Evolutionary conservation across 768 basidiomycete genomes (phyloP).

Genomic region (Tylopilus sp.): DNA sequence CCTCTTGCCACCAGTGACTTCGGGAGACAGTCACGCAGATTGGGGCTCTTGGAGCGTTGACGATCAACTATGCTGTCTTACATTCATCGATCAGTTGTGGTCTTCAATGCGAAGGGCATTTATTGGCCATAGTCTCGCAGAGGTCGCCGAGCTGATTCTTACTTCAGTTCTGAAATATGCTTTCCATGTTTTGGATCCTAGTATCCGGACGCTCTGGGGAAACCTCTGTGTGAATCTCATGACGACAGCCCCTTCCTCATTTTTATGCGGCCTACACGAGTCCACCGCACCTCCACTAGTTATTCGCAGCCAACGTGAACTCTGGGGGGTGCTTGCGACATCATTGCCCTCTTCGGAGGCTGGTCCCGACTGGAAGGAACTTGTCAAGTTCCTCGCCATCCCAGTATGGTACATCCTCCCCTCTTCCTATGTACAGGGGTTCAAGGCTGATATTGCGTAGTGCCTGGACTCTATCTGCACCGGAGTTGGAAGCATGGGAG

Average conservation of each 20-base stretch:
- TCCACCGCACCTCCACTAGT: conserved; percentile 23
- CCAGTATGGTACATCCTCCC: conserved; percentile 42
- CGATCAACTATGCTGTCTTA: conserved; percentile 39
- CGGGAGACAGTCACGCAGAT: conserved; percentile 5
- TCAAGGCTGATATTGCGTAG: conserved; percentile 28
- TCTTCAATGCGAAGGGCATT: conserved; percentile 48
- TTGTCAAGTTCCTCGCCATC: conserved; percentile 43
- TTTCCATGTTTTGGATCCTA: conserved; percentile 39
- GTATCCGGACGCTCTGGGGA: conserved; percentile 44
- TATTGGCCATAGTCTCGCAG: conserved; percentile 35
- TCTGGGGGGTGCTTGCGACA: conserved; percentile 48
- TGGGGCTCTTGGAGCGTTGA: conserved; percentile 21
- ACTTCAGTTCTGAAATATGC: conserved; percentile 40
- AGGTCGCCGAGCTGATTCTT: conserved; percentile 46
- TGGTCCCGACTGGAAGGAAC: conserved; percentile 36
- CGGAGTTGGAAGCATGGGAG: conserved; percentile 44
- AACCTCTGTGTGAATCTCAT: conserved; percentile 48
- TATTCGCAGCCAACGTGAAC: conserved; percentile 30
- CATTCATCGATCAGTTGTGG: conserved; percentile 48
- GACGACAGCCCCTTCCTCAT: conserved; percentile 36
- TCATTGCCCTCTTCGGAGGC: conserved; percentile 26
- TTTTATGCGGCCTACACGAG: conserved; percentile 35
- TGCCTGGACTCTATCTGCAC: conserved; percentile 41
- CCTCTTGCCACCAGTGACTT: conserved; percentile 30
- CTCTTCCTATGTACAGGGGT: not conserved